Conservation (phyloP, 306 rosid genomes). For the Sophora flavescens region DNA sequence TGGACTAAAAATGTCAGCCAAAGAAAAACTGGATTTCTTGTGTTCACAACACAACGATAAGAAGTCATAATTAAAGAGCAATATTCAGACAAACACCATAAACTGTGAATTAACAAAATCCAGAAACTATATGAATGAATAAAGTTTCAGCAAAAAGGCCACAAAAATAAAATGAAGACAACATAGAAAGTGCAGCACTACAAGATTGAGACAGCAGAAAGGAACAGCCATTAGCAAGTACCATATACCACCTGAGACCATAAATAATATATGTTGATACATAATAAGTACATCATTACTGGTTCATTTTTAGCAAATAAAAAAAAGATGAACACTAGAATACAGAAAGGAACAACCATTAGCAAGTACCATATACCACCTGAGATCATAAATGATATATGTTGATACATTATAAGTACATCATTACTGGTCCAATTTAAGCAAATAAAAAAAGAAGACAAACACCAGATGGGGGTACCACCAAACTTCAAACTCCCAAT, state of each 20-base stretch:
- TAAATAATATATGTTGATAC: not conserved
- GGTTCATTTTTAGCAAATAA: not conserved
- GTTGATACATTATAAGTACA: conserved; percentile 7
- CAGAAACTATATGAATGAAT: not conserved
- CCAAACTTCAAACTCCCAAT: not conserved
- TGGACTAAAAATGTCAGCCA: not conserved
- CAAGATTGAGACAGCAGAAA: conserved; percentile 15
- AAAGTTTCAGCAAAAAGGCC: not conserved
- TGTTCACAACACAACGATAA: not conserved
- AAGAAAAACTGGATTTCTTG: not conserved
- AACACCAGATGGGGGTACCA: not conserved
- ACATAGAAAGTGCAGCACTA: not conserved
- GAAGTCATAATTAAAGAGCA: not conserved
- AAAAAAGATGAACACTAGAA: not conserved
- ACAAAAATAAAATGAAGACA: not conserved
- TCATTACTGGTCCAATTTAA: not conserved
- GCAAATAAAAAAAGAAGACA: not conserved
- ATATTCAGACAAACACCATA: not conserved
- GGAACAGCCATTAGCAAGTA: not conserved
- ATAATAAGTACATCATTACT: not conserved
- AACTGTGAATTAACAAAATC: conserved; percentile 8
- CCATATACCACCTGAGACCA: not conserved
- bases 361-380: not conserved
- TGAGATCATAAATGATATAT: not conserved
- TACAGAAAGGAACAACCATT: conserved; percentile 3